These are phyloP conservation scores for Verticillium klebahnii DNA, from an alignment of 2,329 filamentous ascomycete species.

Conservation along the genomic window DNA sequence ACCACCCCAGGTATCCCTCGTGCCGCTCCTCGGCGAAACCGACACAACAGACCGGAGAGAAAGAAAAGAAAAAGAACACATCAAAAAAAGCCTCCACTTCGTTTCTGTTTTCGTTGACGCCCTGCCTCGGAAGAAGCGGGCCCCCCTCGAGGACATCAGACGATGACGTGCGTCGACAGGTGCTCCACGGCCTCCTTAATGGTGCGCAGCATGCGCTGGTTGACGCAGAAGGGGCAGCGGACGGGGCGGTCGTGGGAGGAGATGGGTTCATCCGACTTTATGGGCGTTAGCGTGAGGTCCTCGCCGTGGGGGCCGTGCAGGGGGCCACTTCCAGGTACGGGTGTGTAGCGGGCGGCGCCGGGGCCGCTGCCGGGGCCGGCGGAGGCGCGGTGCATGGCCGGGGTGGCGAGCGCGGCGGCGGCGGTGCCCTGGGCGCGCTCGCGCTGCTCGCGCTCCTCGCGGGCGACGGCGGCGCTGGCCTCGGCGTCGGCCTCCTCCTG, in stretches of 20 bases:
- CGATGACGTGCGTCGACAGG: conserved; percentile 57
- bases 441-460: conserved; percentile 47
- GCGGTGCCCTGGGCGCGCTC: conserved; percentile 21
- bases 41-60: not conserved
- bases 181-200: conserved; percentile 61
- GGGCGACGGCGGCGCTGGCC: conserved; percentile 49
- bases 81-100: no score
- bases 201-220: conserved; percentile 54
- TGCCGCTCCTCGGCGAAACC: not conserved
- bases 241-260: conserved; percentile 43
- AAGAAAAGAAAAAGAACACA: no score
- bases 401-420: conserved; percentile 20
- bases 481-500: conserved; percentile 56
- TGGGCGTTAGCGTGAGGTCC: conserved; percentile 51
- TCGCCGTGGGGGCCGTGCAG: conserved; percentile 19
- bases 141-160: conserved; percentile 24
- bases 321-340: conserved; percentile 3
- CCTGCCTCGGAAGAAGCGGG: not conserved
- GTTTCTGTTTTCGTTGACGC: not conserved
- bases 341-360: conserved; percentile 7
- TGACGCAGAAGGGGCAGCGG: conserved; percentile 57
- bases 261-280: conserved; percentile 43
- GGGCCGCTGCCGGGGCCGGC: conserved; percentile 11
- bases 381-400: conserved; percentile 12
- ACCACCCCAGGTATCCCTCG: not conserved